These are phyloP conservation scores for Thalassiosira ordinaria DNA, from an alignment of 352 stramenopile genomes.

Conservation along the genomic window DNA sequence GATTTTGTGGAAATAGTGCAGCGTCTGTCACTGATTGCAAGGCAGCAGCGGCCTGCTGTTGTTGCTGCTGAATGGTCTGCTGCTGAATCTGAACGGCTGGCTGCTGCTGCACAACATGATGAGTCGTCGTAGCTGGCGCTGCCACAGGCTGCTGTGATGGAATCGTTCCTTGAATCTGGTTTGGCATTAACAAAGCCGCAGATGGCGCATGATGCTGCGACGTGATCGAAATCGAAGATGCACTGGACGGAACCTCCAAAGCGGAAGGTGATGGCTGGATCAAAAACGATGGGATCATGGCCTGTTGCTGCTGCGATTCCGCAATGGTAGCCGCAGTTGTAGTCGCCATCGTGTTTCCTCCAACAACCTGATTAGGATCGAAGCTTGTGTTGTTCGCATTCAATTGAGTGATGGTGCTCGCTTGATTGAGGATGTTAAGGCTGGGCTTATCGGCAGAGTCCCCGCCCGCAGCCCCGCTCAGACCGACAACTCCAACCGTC, in stretches of 20 bases:
- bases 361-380: no score
- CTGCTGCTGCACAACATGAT: background rate
- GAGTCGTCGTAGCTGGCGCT: no score
- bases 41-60: no score
- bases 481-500: background rate
- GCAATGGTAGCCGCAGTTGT: no score
- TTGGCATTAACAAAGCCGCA: background rate
- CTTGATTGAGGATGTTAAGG: slow-evolving; percentile 37
- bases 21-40: background rate
- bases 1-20: background rate
- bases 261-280: background rate
- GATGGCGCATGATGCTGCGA: slow-evolving; percentile 2
- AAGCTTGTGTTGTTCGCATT: slow-evolving; percentile 26
- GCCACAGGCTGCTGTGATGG: background rate
- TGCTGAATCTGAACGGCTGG: background rate
- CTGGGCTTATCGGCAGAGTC: background rate
- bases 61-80: slow-evolving; percentile 8
- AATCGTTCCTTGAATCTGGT: slow-evolving; percentile 2
- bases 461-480: background rate
- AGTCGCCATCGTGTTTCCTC: no score
- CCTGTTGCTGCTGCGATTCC: slow-evolving; percentile 10
- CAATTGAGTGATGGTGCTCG: slow-evolving; percentile 13
- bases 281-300: slow-evolving; percentile 12
- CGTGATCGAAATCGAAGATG: background rate
- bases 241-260: no score